These are phyloP conservation scores for Cladosporium velox DNA, from an alignment of 2,329 filamentous ascomycete genomes.

Conservation along the genomic window DNA sequence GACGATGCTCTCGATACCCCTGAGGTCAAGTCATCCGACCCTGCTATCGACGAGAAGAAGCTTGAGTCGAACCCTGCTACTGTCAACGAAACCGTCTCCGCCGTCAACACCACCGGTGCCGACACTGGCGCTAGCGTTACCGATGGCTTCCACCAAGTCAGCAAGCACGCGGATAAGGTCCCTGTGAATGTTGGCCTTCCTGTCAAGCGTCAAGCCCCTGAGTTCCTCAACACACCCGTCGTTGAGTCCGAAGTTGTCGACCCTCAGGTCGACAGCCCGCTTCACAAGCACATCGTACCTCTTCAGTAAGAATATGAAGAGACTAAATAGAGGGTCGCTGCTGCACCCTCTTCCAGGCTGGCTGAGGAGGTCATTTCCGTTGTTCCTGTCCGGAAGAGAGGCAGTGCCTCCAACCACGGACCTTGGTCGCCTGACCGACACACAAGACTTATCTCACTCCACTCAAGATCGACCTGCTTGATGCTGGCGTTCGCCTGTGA, in stretches of 20 bases:
- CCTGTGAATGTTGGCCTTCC: background rate
- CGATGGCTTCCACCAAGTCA: background rate
- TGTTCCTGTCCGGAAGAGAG: too few relatives aligned
- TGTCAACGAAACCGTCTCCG: background rate
- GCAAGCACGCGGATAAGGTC: background rate
- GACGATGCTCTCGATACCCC: background rate
- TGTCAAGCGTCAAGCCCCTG: background rate
- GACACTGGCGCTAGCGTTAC: background rate
- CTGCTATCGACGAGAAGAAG: background rate
- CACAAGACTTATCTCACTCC: too few relatives aligned
- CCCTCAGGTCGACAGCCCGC: background rate
- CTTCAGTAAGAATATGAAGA: background rate
- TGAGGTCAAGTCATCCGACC: background rate
- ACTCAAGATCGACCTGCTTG: too few relatives aligned
- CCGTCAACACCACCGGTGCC: background rate
- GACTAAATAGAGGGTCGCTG: background rate
- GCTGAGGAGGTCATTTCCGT: too few relatives aligned
- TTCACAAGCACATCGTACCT: conserved; percentile 2
- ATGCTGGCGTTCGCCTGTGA: too few relatives aligned
- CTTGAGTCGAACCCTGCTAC: background rate
- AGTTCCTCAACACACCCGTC: background rate
- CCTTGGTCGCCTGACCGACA: too few relatives aligned
- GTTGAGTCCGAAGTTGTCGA: background rate
- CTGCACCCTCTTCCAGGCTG: background rate
- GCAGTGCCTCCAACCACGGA: too few relatives aligned